phyloP scores from a whole-genome alignment of 306 rosid genomes.

The Pyrus bretschneideri region DNA sequence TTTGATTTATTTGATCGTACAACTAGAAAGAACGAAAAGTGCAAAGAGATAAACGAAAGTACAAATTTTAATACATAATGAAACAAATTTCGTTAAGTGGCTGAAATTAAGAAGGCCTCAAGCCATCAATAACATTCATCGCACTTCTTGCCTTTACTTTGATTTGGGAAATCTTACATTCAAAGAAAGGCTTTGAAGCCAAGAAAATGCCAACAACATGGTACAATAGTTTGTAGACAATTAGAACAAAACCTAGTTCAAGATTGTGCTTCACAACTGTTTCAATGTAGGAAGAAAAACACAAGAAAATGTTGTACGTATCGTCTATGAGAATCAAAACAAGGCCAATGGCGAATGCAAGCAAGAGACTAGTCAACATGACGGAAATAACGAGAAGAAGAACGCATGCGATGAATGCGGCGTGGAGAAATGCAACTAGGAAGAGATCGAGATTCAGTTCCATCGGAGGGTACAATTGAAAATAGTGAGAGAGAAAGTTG shows the following conservation, averaged over 20 bases:
- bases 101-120: not conserved
- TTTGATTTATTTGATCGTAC: not conserved
- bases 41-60: no score
- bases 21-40: not conserved
- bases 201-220: slow-evolving; percentile 14
- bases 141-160: slow-evolving; percentile 5
- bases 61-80: not conserved
- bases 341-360: slow-evolving; percentile 18
- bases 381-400: slow-evolving; percentile 18
- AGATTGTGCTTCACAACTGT: slow-evolving; percentile 15
- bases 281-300: slow-evolving; percentile 1
- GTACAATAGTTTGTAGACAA: not conserved
- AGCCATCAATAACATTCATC: slow-evolving; percentile 4
- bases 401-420: slow-evolving; percentile 25
- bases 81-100: not conserved
- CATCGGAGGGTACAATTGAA: slow-evolving; percentile 1
- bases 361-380: slow-evolving; percentile 9
- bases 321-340: slow-evolving; percentile 17
- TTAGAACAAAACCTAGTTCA: slow-evolving; percentile 17
- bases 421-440: slow-evolving; percentile 28
- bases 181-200: slow-evolving; percentile 8
- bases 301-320: not conserved
- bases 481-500: not conserved
- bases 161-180: not conserved
- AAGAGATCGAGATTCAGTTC: slow-evolving; percentile 30